Conservation (phyloP, 2,329 filamentous ascomycete species). For the Aspergillus tamarii region DNA sequence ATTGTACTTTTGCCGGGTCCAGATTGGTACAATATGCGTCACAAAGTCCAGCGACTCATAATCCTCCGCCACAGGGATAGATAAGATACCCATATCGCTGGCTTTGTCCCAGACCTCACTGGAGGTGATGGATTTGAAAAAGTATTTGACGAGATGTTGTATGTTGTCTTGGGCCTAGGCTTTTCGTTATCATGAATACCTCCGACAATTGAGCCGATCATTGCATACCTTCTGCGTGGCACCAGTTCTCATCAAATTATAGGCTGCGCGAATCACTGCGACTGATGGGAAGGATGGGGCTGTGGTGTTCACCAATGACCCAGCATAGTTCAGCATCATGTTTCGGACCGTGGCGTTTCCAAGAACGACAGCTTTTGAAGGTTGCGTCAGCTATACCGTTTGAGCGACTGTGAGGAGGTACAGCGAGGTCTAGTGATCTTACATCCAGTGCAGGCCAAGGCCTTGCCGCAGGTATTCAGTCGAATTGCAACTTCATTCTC, state of each 20-base stretch:
- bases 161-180: too few relatives aligned
- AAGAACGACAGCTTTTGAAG: slow-evolving; percentile 54
- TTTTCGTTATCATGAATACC: too few relatives aligned
- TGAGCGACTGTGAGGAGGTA: slow-evolving; percentile 24
- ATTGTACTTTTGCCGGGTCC: too few relatives aligned
- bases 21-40: too few relatives aligned
- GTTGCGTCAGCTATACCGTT: slow-evolving; percentile 21
- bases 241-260: slow-evolving; percentile 3
- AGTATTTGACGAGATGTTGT: too few relatives aligned
- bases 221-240: slow-evolving; percentile 23
- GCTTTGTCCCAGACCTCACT: too few relatives aligned
- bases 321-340: slow-evolving; percentile 70
- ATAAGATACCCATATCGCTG: too few relatives aligned
- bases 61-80: too few relatives aligned
- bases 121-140: too few relatives aligned
- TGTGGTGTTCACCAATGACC: slow-evolving; percentile 68
- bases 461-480: too few relatives aligned
- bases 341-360: slow-evolving; percentile 57
- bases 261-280: slow-evolving; percentile 19
- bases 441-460: too few relatives aligned
- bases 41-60: too few relatives aligned
- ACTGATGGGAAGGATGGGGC: slow-evolving; percentile 62
- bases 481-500: slow-evolving; percentile 46
- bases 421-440: slow-evolving; percentile 17
- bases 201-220: slow-evolving; percentile 34